Base-by-base conservation (phyloP, 345 rosid genomes). In the Ailanthus altissimus region DNA sequence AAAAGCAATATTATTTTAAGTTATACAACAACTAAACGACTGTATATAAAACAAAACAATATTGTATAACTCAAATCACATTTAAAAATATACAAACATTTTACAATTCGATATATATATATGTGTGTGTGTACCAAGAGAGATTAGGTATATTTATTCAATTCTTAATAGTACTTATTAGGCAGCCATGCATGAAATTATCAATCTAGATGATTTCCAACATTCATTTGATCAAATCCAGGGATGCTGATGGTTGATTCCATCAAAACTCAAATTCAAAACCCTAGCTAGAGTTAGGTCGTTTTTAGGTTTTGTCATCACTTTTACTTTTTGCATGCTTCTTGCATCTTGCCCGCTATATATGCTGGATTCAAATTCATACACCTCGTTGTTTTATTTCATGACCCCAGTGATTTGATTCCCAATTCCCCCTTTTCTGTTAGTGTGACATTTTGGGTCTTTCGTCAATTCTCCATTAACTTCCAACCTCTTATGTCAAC, bases 231-330 rank as follows among this genome's bases (percentile, higher is more conserved):
- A 67, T 62, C 38, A 28, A 13, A n/a, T 62, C 32, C 21, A n/a
- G 66, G 16, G 32, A 16, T 18, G 71, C 4, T 14, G n/a, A 26
- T 18, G 38, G 9, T 6, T 9, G 26, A 70, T 38, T 51, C 73
- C 60, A 70, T 70, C 57, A n/a, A 26, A 50, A 51, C 73, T 21
- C 47, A 71, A 72, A 72, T 23, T 38, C 51, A 57, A 49, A 68
- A 43, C 20, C 49, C 53, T 3, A 7, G 67, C 20, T 9, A 21
- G 66, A 23, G 23, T 23, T 57, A 42, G 75, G 75, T 57, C 53
- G n/a, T 14, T 72, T 72, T 72, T 25, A 13, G 75, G 51, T 57
- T 72, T 40, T 57, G 75, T 58, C 66, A 15, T 58, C 66, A 15
- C 51, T 43, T 28, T 8, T 10, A 14, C 1, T 11, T 59, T 12